A percentile compares a stretch with the other conserved stretches of the same genome.
Evolutionary conservation across 1,284 basidiomycete species (phyloP).

Genomic region (Cystobasidiaceae sp.): DNA sequence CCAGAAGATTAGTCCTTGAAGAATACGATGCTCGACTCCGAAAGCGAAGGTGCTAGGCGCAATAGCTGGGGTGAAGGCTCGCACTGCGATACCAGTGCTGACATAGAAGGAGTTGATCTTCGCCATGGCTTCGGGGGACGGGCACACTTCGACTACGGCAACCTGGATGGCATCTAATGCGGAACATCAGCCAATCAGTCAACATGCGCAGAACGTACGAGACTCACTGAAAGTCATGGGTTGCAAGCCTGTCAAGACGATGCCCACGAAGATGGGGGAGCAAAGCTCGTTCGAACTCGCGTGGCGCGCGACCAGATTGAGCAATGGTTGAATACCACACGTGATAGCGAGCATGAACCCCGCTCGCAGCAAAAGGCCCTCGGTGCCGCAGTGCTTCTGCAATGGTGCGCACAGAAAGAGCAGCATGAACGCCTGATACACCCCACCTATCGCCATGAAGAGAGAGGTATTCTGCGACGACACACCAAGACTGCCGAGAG

Average conservation of each 20-base stretch:
- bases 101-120: not conserved
- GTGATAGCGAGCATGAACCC: not conserved
- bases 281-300: too few relatives aligned
- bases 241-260: too few relatives aligned
- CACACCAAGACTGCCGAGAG: not conserved
- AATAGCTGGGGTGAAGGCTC: not conserved
- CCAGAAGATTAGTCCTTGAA: constrained; percentile 4
- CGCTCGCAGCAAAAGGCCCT: not conserved
- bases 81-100: not conserved
- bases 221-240: too few relatives aligned
- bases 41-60: not conserved
- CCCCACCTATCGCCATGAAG: not conserved
- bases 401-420: not conserved
- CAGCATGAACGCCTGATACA: not conserved
- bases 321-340: not conserved
- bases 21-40: constrained; percentile 4
- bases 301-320: too few relatives aligned
- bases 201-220: too few relatives aligned
- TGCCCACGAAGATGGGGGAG: too few relatives aligned
- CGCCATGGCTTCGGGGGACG: not conserved
- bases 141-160: not conserved
- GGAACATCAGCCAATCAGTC: too few relatives aligned
- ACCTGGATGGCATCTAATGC: not conserved
- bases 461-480: not conserved
- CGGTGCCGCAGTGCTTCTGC: not conserved